phyloP scores from a whole-genome alignment of 2,329 filamentous ascomycete genomes.

The Cadophora gregata region DNA sequence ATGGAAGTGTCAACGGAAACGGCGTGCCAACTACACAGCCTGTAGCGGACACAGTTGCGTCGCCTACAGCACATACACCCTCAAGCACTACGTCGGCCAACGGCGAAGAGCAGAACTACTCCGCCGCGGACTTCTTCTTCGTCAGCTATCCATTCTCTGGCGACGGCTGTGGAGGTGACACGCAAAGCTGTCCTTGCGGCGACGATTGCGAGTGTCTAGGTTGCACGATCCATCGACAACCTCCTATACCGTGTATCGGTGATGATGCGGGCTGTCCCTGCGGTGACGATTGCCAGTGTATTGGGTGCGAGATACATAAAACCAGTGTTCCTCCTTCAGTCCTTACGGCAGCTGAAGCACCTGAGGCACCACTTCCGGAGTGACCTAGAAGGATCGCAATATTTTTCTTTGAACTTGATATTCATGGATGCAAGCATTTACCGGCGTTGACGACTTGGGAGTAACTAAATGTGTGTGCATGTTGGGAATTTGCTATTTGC shows the following conservation, averaged over 20 bases:
- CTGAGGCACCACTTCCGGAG: background rate
- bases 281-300: constrained; percentile 62
- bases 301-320: constrained; percentile 60
- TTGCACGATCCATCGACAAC: constrained; percentile 57
- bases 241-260: constrained; percentile 44
- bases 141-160: constrained; percentile 58
- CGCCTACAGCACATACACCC: constrained; percentile 40
- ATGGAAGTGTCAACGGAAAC: constrained; percentile 26
- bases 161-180: constrained; percentile 55
- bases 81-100: constrained; percentile 40
- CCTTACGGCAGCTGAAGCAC: background rate
- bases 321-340: background rate
- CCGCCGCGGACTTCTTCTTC: constrained; percentile 62
- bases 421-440: background rate
- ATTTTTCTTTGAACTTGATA: background rate
- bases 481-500: background rate
- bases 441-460: background rate
- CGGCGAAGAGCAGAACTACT: constrained; percentile 55
- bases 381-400: background rate
- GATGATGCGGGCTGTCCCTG: constrained; percentile 59
- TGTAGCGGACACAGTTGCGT: constrained; percentile 31
- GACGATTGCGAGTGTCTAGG: constrained; percentile 65
- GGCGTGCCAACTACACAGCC: constrained; percentile 26
- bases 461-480: background rate
- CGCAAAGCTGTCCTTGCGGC: constrained; percentile 60